Evolutionary conservation across 495 filamentous ascomycete species (phyloP).

Genomic region (Jackrogersella minutella): DNA sequence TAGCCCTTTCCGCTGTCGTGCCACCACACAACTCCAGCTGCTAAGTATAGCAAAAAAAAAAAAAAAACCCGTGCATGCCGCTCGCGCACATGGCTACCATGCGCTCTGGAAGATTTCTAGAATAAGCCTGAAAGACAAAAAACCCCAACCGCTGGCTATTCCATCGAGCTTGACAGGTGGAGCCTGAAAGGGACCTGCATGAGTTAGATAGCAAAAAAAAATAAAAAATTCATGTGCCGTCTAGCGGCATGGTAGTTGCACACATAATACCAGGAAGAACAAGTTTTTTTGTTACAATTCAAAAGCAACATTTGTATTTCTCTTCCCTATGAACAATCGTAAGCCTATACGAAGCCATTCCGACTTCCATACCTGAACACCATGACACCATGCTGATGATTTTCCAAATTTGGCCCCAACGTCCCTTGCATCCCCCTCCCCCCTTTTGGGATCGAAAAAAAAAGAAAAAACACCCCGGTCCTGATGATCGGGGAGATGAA

Average conservation of each 20-base stretch:
- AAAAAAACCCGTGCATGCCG: conserved; percentile 34
- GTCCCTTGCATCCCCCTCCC: conserved; percentile 1
- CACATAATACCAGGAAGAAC: too few relatives aligned
- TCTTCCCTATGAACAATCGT: conserved; percentile 4
- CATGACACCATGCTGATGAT: conserved; percentile 35
- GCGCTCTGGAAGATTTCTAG: conserved; percentile 41
- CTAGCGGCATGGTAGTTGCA: conserved; percentile 13
- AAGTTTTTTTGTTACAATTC: too few relatives aligned
- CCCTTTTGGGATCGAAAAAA: conserved; percentile 6
- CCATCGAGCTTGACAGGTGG: too few relatives aligned
- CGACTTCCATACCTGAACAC: conserved; percentile 28
- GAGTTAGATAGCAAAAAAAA: conserved; percentile 3
- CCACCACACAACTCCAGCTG: conserved; percentile 3
- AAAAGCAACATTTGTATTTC: conserved; percentile 8
- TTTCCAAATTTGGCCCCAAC: conserved; percentile 33
- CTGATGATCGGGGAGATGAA: not conserved
- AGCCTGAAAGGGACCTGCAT: too few relatives aligned
- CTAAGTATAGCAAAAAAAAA: conserved; percentile 43
- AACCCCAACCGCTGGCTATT: too few relatives aligned
- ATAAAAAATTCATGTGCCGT: conserved; percentile 14
- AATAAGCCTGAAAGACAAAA: conserved; percentile 23
- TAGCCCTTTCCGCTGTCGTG: too few relatives aligned
- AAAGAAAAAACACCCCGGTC: not conserved
- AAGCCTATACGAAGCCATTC: conserved; percentile 2
- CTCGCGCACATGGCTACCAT: conserved; percentile 27